Evolutionary conservation across 495 filamentous ascomycete genomes (phyloP).

Genomic region (Hypoxylon perforatum): DNA sequence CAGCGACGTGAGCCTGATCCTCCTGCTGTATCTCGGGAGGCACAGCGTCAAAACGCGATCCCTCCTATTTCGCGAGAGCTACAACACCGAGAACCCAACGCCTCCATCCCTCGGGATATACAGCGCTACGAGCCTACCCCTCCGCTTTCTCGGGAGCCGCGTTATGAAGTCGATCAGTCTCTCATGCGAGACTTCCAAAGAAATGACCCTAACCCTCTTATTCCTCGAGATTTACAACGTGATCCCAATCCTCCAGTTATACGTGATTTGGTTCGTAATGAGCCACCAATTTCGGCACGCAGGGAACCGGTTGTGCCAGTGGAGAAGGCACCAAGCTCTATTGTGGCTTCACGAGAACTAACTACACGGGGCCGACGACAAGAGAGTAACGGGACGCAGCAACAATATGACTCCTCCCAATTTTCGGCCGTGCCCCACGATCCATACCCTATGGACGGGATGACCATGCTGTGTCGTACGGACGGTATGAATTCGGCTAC

Average conservation of each 20-base stretch:
- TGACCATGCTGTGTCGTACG: slow-evolving; percentile 97
- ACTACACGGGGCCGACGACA: slow-evolving; percentile 46
- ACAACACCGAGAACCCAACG: not conserved
- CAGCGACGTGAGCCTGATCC: slow-evolving; percentile 27
- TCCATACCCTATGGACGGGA: slow-evolving; percentile 93
- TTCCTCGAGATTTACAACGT: slow-evolving; percentile 19
- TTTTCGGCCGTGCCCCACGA: slow-evolving; percentile 85
- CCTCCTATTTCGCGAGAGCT: slow-evolving; percentile 8
- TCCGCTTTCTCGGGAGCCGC: slow-evolving; percentile 16
- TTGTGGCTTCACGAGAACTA: slow-evolving; percentile 32
- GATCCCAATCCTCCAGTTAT: slow-evolving; percentile 17
- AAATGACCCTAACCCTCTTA: slow-evolving; percentile 9
- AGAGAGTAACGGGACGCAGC: slow-evolving; percentile 49
- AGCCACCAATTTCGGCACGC: slow-evolving; percentile 58
- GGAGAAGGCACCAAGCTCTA: slow-evolving; percentile 54
- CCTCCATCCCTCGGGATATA: slow-evolving; percentile 6
- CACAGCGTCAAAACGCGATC: not conserved
- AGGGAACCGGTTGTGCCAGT: slow-evolving; percentile 66
- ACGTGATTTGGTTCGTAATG: slow-evolving; percentile 68
- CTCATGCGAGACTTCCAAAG: slow-evolving; percentile 10
- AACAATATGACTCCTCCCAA: slow-evolving; percentile 68
- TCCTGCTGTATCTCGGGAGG: slow-evolving; percentile 22
- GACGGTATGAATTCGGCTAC: slow-evolving; percentile 75
- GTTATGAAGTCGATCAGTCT: not conserved
- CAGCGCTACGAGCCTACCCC: slow-evolving; percentile 21